phyloP scores from a whole-genome alignment of 345 rosid genomes.

The Clarkia xantiana region DNA sequence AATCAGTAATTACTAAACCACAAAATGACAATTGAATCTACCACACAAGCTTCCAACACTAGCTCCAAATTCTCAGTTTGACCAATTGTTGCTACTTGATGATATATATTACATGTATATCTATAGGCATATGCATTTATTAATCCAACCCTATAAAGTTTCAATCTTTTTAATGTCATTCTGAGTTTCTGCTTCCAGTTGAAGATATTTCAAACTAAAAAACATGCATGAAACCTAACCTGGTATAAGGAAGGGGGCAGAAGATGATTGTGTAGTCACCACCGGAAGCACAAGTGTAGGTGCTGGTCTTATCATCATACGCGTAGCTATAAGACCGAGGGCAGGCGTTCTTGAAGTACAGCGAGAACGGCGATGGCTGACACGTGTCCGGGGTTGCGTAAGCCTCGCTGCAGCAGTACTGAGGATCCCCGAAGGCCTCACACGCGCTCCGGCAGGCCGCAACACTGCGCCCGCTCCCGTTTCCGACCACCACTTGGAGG shows the following conservation, averaged over 20 bases:
- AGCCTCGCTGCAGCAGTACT: constrained; percentile 63
- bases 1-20: too few relatives aligned
- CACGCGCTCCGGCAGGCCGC: constrained; percentile 81
- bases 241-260: constrained; percentile 79
- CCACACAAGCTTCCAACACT: too few relatives aligned
- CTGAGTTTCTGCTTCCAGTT: too few relatives aligned
- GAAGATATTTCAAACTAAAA: neutral
- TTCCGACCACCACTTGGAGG: constrained; percentile 27
- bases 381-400: constrained; percentile 76
- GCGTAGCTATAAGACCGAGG: constrained; percentile 91
- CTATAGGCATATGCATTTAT: too few relatives aligned
- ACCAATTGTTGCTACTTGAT: too few relatives aligned
- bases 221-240: constrained; percentile 23
- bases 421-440: constrained; percentile 63
- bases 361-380: constrained; percentile 44
- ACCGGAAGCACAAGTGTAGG: constrained; percentile 62
- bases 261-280: constrained; percentile 58
- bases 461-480: constrained; percentile 4
- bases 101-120: too few relatives aligned
- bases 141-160: too few relatives aligned
- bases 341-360: constrained; percentile 66
- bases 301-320: constrained; percentile 79
- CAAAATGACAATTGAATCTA: too few relatives aligned
- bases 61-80: too few relatives aligned
- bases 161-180: too few relatives aligned